These are phyloP conservation scores for Eimeria praecox DNA, from an alignment of 169 alveolate species.

Conservation along the genomic window DNA sequence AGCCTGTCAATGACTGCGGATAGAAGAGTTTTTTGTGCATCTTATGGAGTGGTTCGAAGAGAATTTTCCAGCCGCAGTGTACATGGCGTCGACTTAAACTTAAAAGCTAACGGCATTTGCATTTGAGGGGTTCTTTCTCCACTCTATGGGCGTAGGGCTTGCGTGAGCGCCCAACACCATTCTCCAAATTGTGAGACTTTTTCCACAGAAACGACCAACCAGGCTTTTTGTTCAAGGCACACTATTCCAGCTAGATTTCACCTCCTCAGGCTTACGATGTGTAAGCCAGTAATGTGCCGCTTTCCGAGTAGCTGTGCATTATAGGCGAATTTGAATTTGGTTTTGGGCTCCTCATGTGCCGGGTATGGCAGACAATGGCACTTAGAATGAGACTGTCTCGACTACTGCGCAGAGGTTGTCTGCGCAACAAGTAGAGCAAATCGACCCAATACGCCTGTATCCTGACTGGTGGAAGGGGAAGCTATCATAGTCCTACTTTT, in stretches of 20 bases:
- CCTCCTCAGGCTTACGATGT: background rate
- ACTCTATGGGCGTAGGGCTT: background rate
- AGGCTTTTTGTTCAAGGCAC: background rate
- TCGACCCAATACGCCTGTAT: background rate
- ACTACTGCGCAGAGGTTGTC: too few species aligned
- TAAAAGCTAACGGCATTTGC: background rate
- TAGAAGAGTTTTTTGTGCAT: background rate
- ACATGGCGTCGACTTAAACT: background rate
- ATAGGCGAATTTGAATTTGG: background rate
- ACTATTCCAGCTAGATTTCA: background rate
- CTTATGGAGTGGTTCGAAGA: background rate
- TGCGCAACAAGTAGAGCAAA: background rate
- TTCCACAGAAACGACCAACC: background rate
- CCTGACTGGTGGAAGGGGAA: background rate
- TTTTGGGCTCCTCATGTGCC: background rate
- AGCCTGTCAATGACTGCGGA: background rate
- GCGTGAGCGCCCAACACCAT: background rate
- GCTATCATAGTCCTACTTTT: background rate
- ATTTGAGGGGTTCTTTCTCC: background rate
- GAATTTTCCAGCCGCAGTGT: background rate
- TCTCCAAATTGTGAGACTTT: background rate
- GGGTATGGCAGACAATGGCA: background rate
- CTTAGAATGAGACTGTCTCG: background rate
- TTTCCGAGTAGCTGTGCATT: background rate
- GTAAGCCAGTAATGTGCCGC: background rate